These are phyloP conservation scores for Aspergillus sp. DNA, from an alignment of 2,329 filamentous ascomycete genomes.

Conservation along the genomic window DNA sequence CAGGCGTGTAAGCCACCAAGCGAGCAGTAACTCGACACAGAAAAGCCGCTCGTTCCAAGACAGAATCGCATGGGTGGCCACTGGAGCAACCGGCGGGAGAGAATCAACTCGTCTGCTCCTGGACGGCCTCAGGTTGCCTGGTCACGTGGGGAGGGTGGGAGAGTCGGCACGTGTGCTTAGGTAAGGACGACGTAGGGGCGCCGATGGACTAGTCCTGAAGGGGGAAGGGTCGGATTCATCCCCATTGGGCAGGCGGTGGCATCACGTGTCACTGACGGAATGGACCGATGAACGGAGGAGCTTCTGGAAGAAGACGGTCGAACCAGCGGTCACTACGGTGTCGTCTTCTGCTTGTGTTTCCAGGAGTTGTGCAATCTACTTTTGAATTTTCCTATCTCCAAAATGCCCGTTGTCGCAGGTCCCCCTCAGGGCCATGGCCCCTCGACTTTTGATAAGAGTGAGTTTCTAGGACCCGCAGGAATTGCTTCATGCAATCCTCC, in stretches of 20 bases:
- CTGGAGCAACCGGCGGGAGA: constrained; percentile 17
- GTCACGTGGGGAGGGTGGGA: constrained; percentile 14
- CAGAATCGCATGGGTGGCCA: constrained; percentile 26
- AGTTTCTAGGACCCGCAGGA: constrained; percentile 21
- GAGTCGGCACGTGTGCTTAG: constrained; percentile 12
- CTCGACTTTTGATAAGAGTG: constrained; percentile 71
- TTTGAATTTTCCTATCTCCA: background rate
- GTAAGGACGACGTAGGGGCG: constrained; percentile 5
- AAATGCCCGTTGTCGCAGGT: constrained; percentile 58
- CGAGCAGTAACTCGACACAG: constrained; percentile 19
- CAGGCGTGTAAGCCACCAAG: constrained; percentile 28
- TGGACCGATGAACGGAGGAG: background rate
- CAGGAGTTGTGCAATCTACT: background rate
- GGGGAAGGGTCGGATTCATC: background rate
- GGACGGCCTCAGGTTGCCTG: constrained; percentile 14
- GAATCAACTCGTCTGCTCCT: constrained; percentile 21
- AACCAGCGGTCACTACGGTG: background rate
- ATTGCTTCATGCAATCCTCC: background rate
- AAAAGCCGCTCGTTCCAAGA: constrained; percentile 21
- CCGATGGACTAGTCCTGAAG: too few relatives aligned
- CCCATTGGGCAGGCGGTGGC: background rate
- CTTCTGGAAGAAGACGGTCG: background rate
- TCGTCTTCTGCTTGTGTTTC: background rate
- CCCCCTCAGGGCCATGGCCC: constrained; percentile 55
- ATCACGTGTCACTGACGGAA: background rate